Evolutionary conservation across 2,329 filamentous ascomycete genomes (phyloP).

Genomic region (Aureobasidium lini): DNA sequence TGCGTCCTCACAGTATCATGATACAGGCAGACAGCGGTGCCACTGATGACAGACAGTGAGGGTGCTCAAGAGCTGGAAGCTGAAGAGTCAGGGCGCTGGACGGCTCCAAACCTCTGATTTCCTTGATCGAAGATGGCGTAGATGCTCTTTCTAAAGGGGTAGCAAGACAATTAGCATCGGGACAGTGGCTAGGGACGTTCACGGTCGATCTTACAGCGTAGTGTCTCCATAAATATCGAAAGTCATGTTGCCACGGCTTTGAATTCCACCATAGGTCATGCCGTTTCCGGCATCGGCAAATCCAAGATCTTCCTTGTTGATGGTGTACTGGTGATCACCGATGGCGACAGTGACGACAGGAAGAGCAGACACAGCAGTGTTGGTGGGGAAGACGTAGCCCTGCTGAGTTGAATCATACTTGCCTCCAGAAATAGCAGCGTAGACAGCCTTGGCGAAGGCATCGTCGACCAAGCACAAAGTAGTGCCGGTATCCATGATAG

Average conservation of each 20-base stretch:
- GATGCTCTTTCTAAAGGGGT: too few relatives aligned
- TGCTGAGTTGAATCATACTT: slow-evolving; percentile 47
- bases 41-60: neutral
- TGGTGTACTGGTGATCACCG: slow-evolving; percentile 51
- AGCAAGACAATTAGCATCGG: too few relatives aligned
- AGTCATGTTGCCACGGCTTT: slow-evolving; percentile 50
- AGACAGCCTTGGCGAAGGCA: slow-evolving; percentile 52
- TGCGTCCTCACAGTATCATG: too few relatives aligned
- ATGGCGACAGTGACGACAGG: slow-evolving; percentile 58
- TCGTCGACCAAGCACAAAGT: slow-evolving; percentile 61
- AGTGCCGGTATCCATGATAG: slow-evolving; percentile 66
- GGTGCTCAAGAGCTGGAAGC: neutral
- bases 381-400: slow-evolving; percentile 57
- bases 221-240: slow-evolving; percentile 61
- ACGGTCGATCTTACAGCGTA: too few relatives aligned
- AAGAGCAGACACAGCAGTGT: slow-evolving; percentile 44
- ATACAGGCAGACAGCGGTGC: neutral
- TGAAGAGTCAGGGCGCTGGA: slow-evolving; percentile 13
- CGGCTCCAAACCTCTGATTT: slow-evolving; percentile 16
- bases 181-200: too few relatives aligned
- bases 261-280: slow-evolving; percentile 57
- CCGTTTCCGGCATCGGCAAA: slow-evolving; percentile 50
- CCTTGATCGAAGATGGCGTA: slow-evolving; percentile 58
- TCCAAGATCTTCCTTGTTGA: slow-evolving; percentile 56
- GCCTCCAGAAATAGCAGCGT: slow-evolving; percentile 55